Percentiles rank a stretch among this genome's conserved stretches.
These are phyloP conservation scores for Pichia kluyveri DNA, from an alignment of 805 yeast species.

Conservation along the genomic window DNA sequence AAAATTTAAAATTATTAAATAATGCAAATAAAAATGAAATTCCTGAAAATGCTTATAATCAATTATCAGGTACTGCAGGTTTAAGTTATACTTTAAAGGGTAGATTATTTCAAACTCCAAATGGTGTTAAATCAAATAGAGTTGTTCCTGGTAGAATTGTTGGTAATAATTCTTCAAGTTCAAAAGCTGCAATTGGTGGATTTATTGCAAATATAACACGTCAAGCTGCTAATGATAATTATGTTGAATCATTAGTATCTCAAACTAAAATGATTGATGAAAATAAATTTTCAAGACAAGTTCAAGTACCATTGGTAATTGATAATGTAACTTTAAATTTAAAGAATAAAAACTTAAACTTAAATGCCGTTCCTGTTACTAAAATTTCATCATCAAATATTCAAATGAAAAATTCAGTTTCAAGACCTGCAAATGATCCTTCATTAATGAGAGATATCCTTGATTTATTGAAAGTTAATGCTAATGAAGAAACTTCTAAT, in stretches of 20 bases:
- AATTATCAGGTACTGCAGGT: slow-evolving; percentile 61
- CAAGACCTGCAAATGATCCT: neutral
- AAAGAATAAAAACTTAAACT: slow-evolving; percentile 12
- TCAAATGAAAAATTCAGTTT: neutral
- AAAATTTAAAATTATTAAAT: slow-evolving; percentile 10
- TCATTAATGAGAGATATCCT: neutral
- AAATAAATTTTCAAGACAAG: slow-evolving; percentile 22
- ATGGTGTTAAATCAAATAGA: slow-evolving; percentile 46
- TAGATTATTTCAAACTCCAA: slow-evolving; percentile 58
- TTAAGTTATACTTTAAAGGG: slow-evolving; percentile 63
- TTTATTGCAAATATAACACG: slow-evolving; percentile 14
- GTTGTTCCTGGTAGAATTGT: slow-evolving; percentile 65
- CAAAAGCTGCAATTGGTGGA: slow-evolving; percentile 52
- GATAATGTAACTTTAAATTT: slow-evolving; percentile 19
- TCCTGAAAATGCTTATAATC: slow-evolving; percentile 15
- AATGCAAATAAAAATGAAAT: slow-evolving; percentile 3
- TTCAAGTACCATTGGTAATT: slow-evolving; percentile 21
- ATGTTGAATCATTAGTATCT: slow-evolving; percentile 15
- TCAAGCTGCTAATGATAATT: slow-evolving; percentile 14
- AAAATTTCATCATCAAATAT: neutral
- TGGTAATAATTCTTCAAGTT: slow-evolving; percentile 28
- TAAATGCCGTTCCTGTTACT: slow-evolving; percentile 15
- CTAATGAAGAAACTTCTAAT: too few relatives aligned
- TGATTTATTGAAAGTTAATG: too few relatives aligned
- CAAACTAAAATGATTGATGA: slow-evolving; percentile 20